Conservation (phyloP, 2,329 filamentous ascomycete species). For the Purpureocillium takamizusanense region DNA sequence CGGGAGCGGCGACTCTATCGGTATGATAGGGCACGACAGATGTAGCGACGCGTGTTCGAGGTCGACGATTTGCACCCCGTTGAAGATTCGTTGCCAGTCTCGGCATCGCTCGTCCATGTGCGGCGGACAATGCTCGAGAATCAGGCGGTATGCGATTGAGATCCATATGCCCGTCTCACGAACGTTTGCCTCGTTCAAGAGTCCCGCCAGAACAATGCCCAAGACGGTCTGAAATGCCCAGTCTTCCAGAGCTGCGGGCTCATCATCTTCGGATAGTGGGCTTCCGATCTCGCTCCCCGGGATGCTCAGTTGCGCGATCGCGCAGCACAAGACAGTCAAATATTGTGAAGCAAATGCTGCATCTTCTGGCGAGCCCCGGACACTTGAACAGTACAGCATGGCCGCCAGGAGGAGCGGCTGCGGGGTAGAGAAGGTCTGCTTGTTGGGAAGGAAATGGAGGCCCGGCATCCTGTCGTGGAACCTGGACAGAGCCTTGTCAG, state of each 20-base stretch:
- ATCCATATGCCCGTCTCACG: slow-evolving; percentile 34
- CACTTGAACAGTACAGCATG: slow-evolving; percentile 33
- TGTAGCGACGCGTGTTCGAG: slow-evolving; percentile 32
- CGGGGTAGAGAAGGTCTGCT: slow-evolving; percentile 31
- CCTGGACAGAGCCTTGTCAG: slow-evolving; percentile 10
- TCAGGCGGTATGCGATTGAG: slow-evolving; percentile 29
- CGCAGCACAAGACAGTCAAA: slow-evolving; percentile 25
- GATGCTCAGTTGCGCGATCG: slow-evolving; percentile 30
- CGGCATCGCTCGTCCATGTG: slow-evolving; percentile 23
- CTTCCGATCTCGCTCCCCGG: slow-evolving; percentile 19
- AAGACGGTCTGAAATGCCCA: slow-evolving; percentile 33
- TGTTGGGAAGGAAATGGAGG: slow-evolving; percentile 33
- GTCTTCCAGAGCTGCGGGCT: slow-evolving; percentile 18
- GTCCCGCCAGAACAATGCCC: slow-evolving; percentile 29
- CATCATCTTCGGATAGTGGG: slow-evolving; percentile 9
- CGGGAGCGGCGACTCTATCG: slow-evolving; percentile 26
- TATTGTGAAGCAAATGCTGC: slow-evolving; percentile 27
- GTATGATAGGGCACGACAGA: slow-evolving; percentile 30
- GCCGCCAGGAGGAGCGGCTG: slow-evolving; percentile 32
- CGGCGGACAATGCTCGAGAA: slow-evolving; percentile 30
- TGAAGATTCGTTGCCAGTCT: slow-evolving; percentile 31
- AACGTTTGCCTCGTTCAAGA: slow-evolving; percentile 31
- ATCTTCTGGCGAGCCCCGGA: slow-evolving; percentile 20
- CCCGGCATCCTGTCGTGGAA: slow-evolving; percentile 35
- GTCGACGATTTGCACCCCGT: slow-evolving; percentile 30